Conservation (phyloP, 805 yeast genomes). For the Sporopachydermia lactativora region DNA sequence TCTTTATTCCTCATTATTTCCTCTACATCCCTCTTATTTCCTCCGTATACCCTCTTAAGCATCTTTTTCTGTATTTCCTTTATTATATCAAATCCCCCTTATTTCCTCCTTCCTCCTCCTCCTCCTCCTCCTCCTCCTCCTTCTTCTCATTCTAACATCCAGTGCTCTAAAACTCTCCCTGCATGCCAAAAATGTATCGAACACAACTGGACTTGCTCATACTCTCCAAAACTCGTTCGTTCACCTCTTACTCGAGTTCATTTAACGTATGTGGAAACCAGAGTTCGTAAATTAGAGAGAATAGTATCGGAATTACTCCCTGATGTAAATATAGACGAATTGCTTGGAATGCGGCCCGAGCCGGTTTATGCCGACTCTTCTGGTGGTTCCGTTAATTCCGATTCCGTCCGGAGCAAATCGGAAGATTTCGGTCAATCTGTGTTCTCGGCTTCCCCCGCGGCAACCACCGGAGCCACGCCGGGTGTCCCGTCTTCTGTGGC, state of each 20-base stretch:
- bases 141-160: background rate
- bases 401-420: background rate
- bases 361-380: background rate
- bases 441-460: conserved; percentile 4
- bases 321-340: conserved; percentile 29
- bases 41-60: no score
- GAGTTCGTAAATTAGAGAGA: conserved; percentile 32
- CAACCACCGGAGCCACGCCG: no score
- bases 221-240: conserved; percentile 65
- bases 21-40: no score
- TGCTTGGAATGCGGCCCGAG: conserved; percentile 14
- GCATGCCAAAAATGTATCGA: conserved; percentile 60
- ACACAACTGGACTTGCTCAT: conserved; percentile 61
- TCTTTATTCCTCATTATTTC: no score
- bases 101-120: no score
- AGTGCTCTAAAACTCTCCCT: conserved; percentile 67
- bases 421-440: background rate
- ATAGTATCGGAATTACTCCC: conserved; percentile 31
- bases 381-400: conserved; percentile 2
- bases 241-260: conserved; percentile 76
- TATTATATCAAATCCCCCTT: no score
- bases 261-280: conserved; percentile 58
- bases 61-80: no score
- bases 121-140: background rate
- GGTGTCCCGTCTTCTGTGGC: conserved; percentile 4